Evolutionary conservation across 257 asterid species (phyloP).

Genomic region (Gardenia jasminoides): DNA sequence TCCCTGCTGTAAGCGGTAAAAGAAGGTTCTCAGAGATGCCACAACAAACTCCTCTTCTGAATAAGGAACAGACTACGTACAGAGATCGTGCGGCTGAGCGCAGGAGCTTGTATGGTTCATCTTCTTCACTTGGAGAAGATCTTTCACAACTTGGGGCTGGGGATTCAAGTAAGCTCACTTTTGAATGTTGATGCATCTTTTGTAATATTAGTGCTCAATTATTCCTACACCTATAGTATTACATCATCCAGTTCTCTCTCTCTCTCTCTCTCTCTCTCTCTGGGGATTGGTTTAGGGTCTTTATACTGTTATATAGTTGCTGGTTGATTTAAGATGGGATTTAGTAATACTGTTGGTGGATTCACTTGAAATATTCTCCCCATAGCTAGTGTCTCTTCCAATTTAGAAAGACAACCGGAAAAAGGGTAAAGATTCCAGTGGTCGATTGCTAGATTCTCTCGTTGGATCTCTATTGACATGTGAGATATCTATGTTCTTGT

Average conservation of each 20-base stretch:
- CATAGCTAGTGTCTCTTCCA: conserved; percentile 37
- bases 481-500: conserved; percentile 67
- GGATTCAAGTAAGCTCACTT: conserved; percentile 78
- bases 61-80: conserved; percentile 61
- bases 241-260: neutral
- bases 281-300: neutral
- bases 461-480: conserved; percentile 59
- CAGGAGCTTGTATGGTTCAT: conserved; percentile 90
- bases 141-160: conserved; percentile 54
- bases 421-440: conserved; percentile 56
- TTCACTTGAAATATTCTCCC: conserved; percentile 30
- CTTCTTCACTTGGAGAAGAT: conserved; percentile 66
- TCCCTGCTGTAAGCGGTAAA: conserved; percentile 62
- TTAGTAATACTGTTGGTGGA: neutral
- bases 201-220: neutral
- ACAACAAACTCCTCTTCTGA: conserved; percentile 41
- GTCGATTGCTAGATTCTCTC: conserved; percentile 52
- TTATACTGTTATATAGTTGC: neutral
- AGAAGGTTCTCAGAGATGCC: conserved; percentile 97
- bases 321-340: conserved; percentile 6
- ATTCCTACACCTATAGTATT: neutral
- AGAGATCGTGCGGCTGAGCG: conserved; percentile 99
- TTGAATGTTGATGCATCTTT: conserved; percentile 19
- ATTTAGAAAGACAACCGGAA: conserved; percentile 37
- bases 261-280: neutral